These are phyloP conservation scores for Leishmania mexicana DNA, from an alignment of 208 protist species.

Conservation along the genomic window DNA sequence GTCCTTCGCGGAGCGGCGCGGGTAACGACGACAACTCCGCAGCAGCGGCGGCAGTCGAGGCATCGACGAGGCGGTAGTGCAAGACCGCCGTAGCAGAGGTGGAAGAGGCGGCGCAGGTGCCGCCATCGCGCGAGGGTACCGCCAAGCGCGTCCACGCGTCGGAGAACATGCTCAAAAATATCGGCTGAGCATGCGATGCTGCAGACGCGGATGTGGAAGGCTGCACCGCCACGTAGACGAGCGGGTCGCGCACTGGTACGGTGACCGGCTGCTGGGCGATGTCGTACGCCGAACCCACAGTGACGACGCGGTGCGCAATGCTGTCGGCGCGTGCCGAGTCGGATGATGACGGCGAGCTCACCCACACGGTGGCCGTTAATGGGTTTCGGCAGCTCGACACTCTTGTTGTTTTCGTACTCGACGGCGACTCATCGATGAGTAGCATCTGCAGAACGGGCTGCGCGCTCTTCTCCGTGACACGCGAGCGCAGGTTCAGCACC, in stretches of 20 bases:
- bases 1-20: constrained; percentile 6
- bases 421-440: constrained; percentile 14
- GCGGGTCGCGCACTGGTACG: constrained; percentile 15
- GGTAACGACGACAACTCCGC: constrained; percentile 8
- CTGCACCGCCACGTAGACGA: constrained; percentile 31
- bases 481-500: constrained; percentile 48
- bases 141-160: constrained; percentile 14
- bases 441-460: constrained; percentile 33
- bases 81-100: constrained; percentile 1
- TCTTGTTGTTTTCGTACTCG: neutral
- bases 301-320: constrained; percentile 17
- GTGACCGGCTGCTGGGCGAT: constrained; percentile 22
- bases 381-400: neutral
- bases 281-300: constrained; percentile 7
- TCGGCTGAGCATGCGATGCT: constrained; percentile 1
- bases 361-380: constrained; percentile 17
- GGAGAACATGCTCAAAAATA: constrained; percentile 22
- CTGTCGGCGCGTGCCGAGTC: neutral
- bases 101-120: neutral
- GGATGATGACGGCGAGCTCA: constrained; percentile 13
- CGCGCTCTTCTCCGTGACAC: constrained; percentile 3
- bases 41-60: constrained; percentile 8
- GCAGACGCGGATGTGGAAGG: neutral
- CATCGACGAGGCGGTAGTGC: constrained; percentile 31
- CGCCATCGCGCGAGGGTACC: neutral